Evolutionary conservation across 2,329 filamentous ascomycete genomes (phyloP).

Genomic region (Neophaeococcomyces aloes): DNA sequence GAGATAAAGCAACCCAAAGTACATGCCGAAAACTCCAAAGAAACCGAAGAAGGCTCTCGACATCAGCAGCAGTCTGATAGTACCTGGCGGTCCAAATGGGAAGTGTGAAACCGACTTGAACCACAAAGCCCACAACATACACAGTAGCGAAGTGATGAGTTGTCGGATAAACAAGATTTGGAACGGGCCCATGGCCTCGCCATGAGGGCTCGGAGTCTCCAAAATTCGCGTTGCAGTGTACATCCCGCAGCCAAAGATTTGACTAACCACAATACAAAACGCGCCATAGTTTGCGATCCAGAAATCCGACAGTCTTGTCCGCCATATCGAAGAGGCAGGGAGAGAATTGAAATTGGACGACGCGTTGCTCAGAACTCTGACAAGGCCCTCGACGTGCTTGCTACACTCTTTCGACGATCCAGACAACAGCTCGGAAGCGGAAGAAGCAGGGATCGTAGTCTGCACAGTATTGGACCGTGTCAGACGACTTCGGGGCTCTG

Average conservation of each 20-base stretch:
- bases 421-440: constrained; percentile 22
- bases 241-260: constrained; percentile 77
- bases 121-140: constrained; percentile 64
- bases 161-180: constrained; percentile 76
- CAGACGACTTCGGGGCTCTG: background rate
- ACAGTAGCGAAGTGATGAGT: constrained; percentile 58
- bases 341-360: constrained; percentile 4
- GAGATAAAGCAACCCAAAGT: constrained; percentile 64
- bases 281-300: constrained; percentile 63
- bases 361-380: constrained; percentile 11
- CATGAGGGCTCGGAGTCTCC: constrained; percentile 56
- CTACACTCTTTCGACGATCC: constrained; percentile 15
- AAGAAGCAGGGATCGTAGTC: constrained; percentile 17
- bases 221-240: constrained; percentile 69
- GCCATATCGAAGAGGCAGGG: constrained; percentile 23
- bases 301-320: constrained; percentile 27
- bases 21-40: constrained; percentile 72
- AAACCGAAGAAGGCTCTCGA: constrained; percentile 60
- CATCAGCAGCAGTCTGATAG: constrained; percentile 58
- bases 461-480: constrained; percentile 14
- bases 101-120: constrained; percentile 52
- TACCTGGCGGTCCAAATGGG: constrained; percentile 52
- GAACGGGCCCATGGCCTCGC: constrained; percentile 65
- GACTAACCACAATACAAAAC: constrained; percentile 60
- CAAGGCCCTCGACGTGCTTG: constrained; percentile 10